These are phyloP conservation scores for Blastomyces emzantsi DNA, from an alignment of 2,329 filamentous ascomycete genomes.

Conservation along the genomic window DNA sequence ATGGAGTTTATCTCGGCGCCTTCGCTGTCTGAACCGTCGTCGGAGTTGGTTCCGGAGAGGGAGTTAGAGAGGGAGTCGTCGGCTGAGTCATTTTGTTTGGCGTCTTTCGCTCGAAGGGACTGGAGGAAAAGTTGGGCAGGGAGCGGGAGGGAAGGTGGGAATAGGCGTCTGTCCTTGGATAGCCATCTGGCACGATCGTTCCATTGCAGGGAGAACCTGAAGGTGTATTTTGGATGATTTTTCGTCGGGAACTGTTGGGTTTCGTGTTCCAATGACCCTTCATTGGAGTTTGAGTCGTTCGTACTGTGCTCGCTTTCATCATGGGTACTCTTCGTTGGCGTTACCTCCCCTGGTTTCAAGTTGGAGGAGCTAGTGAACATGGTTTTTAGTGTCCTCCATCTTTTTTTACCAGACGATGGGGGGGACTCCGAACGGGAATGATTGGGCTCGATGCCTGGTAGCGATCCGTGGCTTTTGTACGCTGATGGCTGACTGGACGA, in stretches of 20 bases:
- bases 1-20: conserved; percentile 13
- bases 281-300: not conserved
- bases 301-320: conserved; percentile 27
- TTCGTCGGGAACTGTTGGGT: not conserved
- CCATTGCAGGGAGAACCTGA: conserved; percentile 62
- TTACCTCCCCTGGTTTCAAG: conserved; percentile 37
- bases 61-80: conserved; percentile 16
- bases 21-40: conserved; percentile 17
- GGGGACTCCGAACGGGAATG: conserved; percentile 17
- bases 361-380: conserved; percentile 41
- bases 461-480: conserved; percentile 25
- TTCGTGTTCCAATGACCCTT: not conserved
- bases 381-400: conserved; percentile 45
- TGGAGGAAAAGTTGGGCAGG: conserved; percentile 48
- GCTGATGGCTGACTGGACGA: conserved; percentile 25
- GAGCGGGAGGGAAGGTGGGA: conserved; percentile 48
- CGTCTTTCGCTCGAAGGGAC: conserved; percentile 18
- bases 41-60: conserved; percentile 15
- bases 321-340: conserved; percentile 31
- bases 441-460: conserved; percentile 20
- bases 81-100: conserved; percentile 12
- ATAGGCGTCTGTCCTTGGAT: conserved; percentile 45
- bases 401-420: conserved; percentile 29
- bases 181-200: conserved; percentile 45
- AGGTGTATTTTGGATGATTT: conserved; percentile 49